These are phyloP conservation scores for Kockovaella imperatae DNA, from an alignment of 768 basidiomycete genomes.

Conservation along the genomic window DNA sequence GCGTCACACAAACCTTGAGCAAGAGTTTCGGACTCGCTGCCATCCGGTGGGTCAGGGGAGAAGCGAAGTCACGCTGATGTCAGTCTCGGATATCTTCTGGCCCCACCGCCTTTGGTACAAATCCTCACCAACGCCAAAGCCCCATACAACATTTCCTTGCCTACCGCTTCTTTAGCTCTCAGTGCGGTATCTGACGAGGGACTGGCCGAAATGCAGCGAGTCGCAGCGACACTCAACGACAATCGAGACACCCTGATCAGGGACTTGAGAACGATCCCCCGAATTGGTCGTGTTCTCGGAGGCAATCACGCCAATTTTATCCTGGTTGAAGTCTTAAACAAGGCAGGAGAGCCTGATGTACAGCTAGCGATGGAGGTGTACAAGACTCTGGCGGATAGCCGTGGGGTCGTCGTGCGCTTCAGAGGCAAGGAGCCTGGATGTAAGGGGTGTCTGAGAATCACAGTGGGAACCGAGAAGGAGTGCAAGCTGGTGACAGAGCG, in stretches of 20 bases:
- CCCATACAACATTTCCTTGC: conserved; percentile 90
- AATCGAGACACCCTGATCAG: conserved; percentile 56
- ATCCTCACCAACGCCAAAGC: conserved; percentile 92
- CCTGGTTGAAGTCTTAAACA: conserved; percentile 63
- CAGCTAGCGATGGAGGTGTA: conserved; percentile 61
- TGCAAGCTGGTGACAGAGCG: conserved; percentile 54
- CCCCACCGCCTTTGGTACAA: conserved; percentile 82
- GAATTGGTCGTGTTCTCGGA: conserved; percentile 59
- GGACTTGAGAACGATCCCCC: conserved; percentile 50
- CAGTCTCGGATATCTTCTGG: conserved; percentile 82
- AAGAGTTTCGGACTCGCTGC: conserved; percentile 94
- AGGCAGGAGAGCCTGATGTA: conserved; percentile 37
- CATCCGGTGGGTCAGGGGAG: conserved; percentile 60
- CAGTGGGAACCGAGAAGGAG: conserved; percentile 77
- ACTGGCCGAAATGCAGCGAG: conserved; percentile 57
- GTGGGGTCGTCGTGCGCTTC: conserved; percentile 82
- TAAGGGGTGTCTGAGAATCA: conserved; percentile 75
- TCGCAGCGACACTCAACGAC: conserved; percentile 54
- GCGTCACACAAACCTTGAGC: conserved; percentile 93
- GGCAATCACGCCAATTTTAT: conserved; percentile 86
- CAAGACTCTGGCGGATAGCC: conserved; percentile 70
- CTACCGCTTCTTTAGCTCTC: conserved; percentile 73
- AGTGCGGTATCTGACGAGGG: conserved; percentile 66
- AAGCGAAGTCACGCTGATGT: neutral
- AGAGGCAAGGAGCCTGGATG: conserved; percentile 82